These are phyloP conservation scores for Camellia oleifera DNA, from an alignment of 179 eudicot genomes.

Conservation along the genomic window DNA sequence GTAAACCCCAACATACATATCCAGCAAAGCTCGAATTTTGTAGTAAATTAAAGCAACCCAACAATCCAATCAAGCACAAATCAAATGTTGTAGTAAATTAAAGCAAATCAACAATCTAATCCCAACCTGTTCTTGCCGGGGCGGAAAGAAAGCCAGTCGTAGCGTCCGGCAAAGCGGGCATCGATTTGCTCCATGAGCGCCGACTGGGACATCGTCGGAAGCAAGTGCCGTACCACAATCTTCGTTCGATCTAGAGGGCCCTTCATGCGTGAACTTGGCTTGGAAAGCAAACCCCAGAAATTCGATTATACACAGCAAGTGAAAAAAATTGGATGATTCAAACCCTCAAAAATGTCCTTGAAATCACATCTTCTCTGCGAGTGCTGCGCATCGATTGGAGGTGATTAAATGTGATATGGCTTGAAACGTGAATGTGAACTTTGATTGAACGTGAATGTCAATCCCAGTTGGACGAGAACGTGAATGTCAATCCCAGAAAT, in stretches of 20 bases:
- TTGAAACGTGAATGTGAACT: no score
- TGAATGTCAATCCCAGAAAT: no score
- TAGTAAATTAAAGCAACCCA: background rate
- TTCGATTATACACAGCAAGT: background rate
- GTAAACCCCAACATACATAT: background rate
- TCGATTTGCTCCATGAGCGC: slow-evolving; percentile 36
- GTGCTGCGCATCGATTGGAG: background rate
- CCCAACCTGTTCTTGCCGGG: slow-evolving; percentile 48
- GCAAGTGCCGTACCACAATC: no score
- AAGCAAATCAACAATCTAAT: background rate
- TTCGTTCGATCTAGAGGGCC: slow-evolving; percentile 49
- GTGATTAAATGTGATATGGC: background rate
- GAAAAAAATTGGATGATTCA: background rate
- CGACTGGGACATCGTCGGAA: slow-evolving; percentile 41
- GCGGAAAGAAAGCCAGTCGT: slow-evolving; percentile 40
- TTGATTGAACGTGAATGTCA: no score
- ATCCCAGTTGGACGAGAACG: no score
- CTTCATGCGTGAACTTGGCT: slow-evolving; percentile 30
- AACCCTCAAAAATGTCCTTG: background rate
- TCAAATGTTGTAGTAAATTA: background rate
- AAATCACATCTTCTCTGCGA: slow-evolving; percentile 15
- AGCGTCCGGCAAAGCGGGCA: slow-evolving; percentile 33
- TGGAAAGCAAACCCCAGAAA: slow-evolving; percentile 16
- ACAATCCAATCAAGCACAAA: background rate
- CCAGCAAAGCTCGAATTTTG: background rate